Percentiles rank a stretch among this genome's conserved stretches.
These are phyloP conservation scores for Melampsora americana DNA, from an alignment of 1,284 basidiomycete genomes.

Conservation along the genomic window DNA sequence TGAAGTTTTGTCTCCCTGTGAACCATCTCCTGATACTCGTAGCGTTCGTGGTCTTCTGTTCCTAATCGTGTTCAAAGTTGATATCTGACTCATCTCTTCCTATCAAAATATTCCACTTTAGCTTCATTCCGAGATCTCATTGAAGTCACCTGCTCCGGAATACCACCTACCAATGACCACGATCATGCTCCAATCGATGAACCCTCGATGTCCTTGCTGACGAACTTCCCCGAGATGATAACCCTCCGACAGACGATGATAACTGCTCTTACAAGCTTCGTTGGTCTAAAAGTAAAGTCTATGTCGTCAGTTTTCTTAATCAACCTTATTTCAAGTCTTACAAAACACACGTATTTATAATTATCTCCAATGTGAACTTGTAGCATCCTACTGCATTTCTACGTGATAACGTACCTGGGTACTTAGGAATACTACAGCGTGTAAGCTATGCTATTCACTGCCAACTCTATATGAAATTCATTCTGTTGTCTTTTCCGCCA, in stretches of 20 bases:
- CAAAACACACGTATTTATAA: no score
- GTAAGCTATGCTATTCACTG: slow-evolving; percentile 56
- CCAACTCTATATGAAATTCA: neutral
- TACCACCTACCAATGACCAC: neutral
- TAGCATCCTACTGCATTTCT: slow-evolving; percentile 81
- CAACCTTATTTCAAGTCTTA: neutral
- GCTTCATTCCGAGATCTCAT: slow-evolving; percentile 39
- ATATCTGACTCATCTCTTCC: neutral
- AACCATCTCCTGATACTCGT: neutral
- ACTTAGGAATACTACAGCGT: slow-evolving; percentile 78
- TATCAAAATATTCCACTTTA: slow-evolving; percentile 5
- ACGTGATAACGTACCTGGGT: slow-evolving; percentile 88
- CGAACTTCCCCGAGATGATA: neutral
- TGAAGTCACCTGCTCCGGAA: slow-evolving; percentile 26
- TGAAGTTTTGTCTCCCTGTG: neutral
- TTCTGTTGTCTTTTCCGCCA: neutral
- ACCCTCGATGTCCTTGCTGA: slow-evolving; percentile 1
- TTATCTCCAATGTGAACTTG: neutral
- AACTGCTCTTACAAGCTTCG: slow-evolving; percentile 58
- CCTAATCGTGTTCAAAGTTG: no score
- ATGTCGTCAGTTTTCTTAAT: slow-evolving; percentile 59
- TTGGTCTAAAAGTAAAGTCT: slow-evolving; percentile 86
- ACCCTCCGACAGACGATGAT: neutral
- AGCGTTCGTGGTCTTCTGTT: neutral
- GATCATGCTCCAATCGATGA: neutral